Evolutionary conservation across 83 land plant species (phyloP), one percentile per base, ranked within the genome.

Genomic region (Diphasiastrum complanatum): DNA sequence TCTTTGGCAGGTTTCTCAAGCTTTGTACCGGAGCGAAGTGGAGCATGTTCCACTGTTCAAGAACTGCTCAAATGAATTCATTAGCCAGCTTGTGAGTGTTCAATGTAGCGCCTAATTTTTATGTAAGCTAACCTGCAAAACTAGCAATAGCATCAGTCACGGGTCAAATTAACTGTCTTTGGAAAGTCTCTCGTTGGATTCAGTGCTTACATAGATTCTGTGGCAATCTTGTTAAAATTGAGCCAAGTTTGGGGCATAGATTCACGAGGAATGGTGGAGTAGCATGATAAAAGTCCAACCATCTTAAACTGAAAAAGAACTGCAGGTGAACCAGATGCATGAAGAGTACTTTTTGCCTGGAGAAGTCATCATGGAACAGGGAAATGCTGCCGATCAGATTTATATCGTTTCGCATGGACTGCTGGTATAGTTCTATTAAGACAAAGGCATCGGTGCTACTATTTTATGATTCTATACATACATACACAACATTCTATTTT

Each of bases 31-130:
- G 47, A 41, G 61, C 1, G 67, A 45, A 24, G 51, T 88, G 46
- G 76, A 77, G 36, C 67, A 74, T 1, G 76, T 79, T 58, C 67
- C 81, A 29, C 80, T 84, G 18, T 88, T 88, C 53, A 73, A 55
- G 48, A 81, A 81, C 66, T 88, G 95, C 67, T 79, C 86, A 33
- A 33, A 50, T 0, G 89, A 84, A 61, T 79, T 88, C 54, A 74
- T 84, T 53, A 74, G 77, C 51, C 85, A 87, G 53, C 79, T 87
- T 51, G 93, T 87, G 73, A 84, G 91, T 67, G 2, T 33, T 10
- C 26, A 4, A 3, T 33, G 35, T n/a, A n/a, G n/a, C n/a, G n/a
- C n/a, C n/a, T n/a, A n/a, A n/a, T n/a, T n/a, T n/a, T n/a, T n/a
- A n/a, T n/a, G n/a, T n/a, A n/a, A n/a, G n/a, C n/a, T n/a, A n/a